phyloP scores from a whole-genome alignment of 2,329 filamentous ascomycete species.

The Curvularia sp. region DNA sequence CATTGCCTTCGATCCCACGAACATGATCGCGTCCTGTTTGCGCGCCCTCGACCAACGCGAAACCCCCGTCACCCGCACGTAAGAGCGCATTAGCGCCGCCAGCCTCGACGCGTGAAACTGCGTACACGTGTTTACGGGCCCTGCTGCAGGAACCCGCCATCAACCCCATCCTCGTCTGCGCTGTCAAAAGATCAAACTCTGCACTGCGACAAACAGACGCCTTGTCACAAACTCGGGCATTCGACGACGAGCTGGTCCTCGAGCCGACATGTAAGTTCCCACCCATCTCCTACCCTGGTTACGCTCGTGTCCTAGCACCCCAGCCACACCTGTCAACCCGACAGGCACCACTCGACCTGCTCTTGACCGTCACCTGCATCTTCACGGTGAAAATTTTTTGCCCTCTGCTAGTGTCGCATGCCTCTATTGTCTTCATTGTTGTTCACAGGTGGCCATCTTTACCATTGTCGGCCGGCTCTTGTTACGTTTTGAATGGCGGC shows the following conservation, averaged over 20 bases:
- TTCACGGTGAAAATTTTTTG: conserved; percentile 14
- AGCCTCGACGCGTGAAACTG: conserved; percentile 38
- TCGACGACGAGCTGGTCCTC: conserved; percentile 4
- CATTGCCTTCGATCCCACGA: conserved; percentile 12
- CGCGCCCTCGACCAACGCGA: conserved; percentile 16
- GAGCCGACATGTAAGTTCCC: conserved; percentile 19
- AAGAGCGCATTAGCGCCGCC: conserved; percentile 20
- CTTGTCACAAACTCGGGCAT: not conserved
- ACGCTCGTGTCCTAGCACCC: conserved; percentile 12
- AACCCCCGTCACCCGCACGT: conserved; percentile 11
- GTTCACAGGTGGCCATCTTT: not conserved
- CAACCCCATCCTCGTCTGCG: conserved; percentile 19
- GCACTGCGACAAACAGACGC: conserved; percentile 4
- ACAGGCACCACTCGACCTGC: conserved; percentile 8
- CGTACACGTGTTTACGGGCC: conserved; percentile 37
- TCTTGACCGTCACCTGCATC: conserved; percentile 13
- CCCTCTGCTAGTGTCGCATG: not conserved
- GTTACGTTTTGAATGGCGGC: conserved; percentile 3
- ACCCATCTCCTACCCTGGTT: conserved; percentile 16
- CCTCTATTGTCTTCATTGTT: conserved; percentile 17
- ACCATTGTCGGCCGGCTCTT: conserved; percentile 4
- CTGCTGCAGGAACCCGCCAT: conserved; percentile 21
- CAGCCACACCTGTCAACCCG: conserved; percentile 6
- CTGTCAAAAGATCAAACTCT: conserved; percentile 20
- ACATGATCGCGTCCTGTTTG: conserved; percentile 29